Evolutionary conservation across 352 stramenopile genomes (phyloP).

Genomic region (Phytophthora capsici): DNA sequence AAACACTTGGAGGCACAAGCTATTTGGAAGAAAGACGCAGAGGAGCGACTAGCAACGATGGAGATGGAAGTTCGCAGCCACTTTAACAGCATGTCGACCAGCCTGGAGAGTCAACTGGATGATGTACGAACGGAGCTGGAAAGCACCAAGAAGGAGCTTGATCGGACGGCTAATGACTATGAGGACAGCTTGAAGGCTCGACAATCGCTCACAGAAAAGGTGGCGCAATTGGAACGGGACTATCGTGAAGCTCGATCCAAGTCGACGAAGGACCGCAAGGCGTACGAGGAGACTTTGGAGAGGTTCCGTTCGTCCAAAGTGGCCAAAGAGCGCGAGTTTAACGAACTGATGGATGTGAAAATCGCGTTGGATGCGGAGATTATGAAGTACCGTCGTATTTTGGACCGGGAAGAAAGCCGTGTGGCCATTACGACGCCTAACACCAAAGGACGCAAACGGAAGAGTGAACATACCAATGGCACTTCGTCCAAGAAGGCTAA

Average conservation of each 20-base stretch:
- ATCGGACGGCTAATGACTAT: slow-evolving; percentile 83
- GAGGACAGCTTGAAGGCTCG: slow-evolving; percentile 79
- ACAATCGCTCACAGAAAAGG: slow-evolving; percentile 79
- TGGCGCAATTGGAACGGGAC: slow-evolving; percentile 79
- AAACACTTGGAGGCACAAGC: slow-evolving; percentile 79
- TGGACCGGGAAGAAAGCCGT: slow-evolving; percentile 80
- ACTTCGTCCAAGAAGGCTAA: slow-evolving; percentile 55
- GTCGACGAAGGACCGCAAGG: slow-evolving; percentile 82
- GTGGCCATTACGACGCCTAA: slow-evolving; percentile 70
- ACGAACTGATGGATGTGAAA: slow-evolving; percentile 90
- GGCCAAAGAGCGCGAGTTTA: slow-evolving; percentile 82
- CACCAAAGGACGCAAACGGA: slow-evolving; percentile 63
- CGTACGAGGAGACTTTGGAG: slow-evolving; percentile 74
- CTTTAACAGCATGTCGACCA: slow-evolving; percentile 62
- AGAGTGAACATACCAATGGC: slow-evolving; percentile 47
- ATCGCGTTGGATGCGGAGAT: slow-evolving; percentile 83
- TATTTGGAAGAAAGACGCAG: slow-evolving; percentile 81
- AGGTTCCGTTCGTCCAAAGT: slow-evolving; percentile 73
- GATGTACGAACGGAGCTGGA: slow-evolving; percentile 69
- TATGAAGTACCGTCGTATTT: slow-evolving; percentile 80
- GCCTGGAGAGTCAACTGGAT: slow-evolving; percentile 67
- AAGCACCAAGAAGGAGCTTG: slow-evolving; percentile 74
- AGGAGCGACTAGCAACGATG: slow-evolving; percentile 71
- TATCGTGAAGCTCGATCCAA: slow-evolving; percentile 78
- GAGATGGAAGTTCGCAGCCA: slow-evolving; percentile 80